Percentiles rank a stretch among this genome's conserved stretches.
Evolutionary conservation across 2,329 filamentous ascomycete species (phyloP).

Genomic region (Penicillium sp.): DNA sequence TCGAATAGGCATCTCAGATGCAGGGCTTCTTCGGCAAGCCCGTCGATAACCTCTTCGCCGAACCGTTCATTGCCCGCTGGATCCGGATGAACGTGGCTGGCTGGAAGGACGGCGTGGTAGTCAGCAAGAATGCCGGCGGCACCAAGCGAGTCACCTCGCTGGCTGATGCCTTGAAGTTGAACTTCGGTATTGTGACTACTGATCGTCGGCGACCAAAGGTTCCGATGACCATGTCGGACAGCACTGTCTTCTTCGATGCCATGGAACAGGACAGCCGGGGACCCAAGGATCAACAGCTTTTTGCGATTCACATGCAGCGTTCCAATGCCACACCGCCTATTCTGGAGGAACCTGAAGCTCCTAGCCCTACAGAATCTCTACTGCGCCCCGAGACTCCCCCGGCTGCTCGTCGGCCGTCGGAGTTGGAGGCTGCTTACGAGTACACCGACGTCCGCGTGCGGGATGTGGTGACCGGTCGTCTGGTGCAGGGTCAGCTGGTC

Average conservation of each 20-base stretch:
- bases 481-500: conserved; percentile 93
- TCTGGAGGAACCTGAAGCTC: conserved; percentile 24
- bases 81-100: conserved; percentile 83
- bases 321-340: conserved; percentile 17
- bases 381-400: conserved; percentile 39
- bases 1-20: conserved; percentile 78
- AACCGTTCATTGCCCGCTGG: conserved; percentile 94
- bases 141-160: conserved; percentile 96
- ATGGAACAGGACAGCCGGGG: conserved; percentile 47
- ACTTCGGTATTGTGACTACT: conserved; percentile 84
- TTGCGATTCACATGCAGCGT: conserved; percentile 28
- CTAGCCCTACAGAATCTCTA: not conserved
- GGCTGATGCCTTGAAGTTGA: conserved; percentile 92
- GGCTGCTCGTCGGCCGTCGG: conserved; percentile 43
- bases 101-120: conserved; percentile 89
- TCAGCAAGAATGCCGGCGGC: conserved; percentile 96
- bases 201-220: conserved; percentile 56
- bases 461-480: conserved; percentile 86
- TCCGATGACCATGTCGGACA: conserved; percentile 68
- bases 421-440: conserved; percentile 49
- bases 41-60: conserved; percentile 94
- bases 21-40: conserved; percentile 98
- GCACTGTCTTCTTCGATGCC: conserved; percentile 72
- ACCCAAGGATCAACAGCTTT: conserved; percentile 28
- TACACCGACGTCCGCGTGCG: conserved; percentile 80